Conservation (phyloP, 306 rosid genomes). For the Cicer judaicum region DNA sequence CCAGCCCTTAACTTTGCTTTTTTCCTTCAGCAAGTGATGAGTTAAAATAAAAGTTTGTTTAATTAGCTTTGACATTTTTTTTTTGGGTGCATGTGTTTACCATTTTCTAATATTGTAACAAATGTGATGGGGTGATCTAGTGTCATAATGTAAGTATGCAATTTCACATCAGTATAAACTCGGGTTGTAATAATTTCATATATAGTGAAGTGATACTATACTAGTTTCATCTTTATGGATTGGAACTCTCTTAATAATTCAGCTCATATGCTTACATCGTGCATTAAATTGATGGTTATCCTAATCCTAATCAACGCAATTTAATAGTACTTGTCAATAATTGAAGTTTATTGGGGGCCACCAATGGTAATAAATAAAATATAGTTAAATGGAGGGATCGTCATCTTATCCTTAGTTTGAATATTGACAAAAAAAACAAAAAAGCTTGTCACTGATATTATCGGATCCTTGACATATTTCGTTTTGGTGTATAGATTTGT, state of each 20-base stretch:
- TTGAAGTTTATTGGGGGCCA: background rate
- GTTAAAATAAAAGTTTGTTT: background rate
- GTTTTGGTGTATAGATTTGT: constrained; percentile 2
- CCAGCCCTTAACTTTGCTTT: background rate
- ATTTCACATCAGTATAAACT: background rate
- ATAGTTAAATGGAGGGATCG: background rate
- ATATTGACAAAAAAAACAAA: background rate
- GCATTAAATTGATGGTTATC: constrained; percentile 5
- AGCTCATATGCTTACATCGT: background rate
- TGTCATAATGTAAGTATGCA: background rate
- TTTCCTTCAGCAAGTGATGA: background rate
- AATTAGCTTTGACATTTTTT: background rate
- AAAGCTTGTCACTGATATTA: background rate
- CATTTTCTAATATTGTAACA: background rate
- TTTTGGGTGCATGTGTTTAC: no score
- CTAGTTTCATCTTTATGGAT: constrained; percentile 10
- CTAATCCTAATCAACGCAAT: background rate
- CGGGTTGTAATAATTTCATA: background rate
- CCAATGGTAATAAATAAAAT: background rate
- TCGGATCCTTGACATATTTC: constrained; percentile 2
- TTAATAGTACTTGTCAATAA: constrained; percentile 20
- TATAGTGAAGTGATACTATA: constrained; percentile 2
- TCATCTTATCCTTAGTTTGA: constrained; percentile 36
- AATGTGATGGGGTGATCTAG: background rate
- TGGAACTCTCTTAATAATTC: background rate